Percentiles rank a stretch among this genome's conserved stretches.
These are phyloP conservation scores for Pichia phayaonensis DNA, from an alignment of 805 yeast genomes.

Conservation along the genomic window DNA sequence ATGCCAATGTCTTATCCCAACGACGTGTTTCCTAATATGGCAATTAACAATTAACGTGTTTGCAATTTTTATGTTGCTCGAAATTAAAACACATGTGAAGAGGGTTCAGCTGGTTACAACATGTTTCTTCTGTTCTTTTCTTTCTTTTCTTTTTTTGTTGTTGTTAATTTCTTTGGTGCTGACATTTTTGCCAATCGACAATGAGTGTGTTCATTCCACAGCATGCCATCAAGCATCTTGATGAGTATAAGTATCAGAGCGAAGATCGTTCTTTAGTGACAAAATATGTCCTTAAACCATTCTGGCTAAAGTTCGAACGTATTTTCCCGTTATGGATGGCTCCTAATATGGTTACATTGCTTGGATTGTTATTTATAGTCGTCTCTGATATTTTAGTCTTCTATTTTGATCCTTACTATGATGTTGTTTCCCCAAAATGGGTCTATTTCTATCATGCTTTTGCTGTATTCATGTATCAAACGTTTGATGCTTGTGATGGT, in stretches of 20 bases:
- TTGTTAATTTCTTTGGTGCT: background rate
- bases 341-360: constrained; percentile 81
- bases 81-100: no score
- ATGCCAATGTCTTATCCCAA: no score
- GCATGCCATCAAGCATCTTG: constrained; percentile 7
- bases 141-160: background rate
- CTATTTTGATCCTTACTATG: constrained; percentile 63
- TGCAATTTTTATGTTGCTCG: no score
- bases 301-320: constrained; percentile 67
- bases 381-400: constrained; percentile 57
- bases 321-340: constrained; percentile 85
- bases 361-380: constrained; percentile 68
- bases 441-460: constrained; percentile 68
- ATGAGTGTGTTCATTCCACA: constrained; percentile 14
- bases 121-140: background rate
- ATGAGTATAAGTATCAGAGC: constrained; percentile 42
- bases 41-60: no score
- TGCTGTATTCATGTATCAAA: constrained; percentile 84
- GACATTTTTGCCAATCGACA: background rate
- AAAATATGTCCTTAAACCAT: constrained; percentile 67
- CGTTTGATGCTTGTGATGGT: constrained; percentile 96
- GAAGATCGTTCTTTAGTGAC: constrained; percentile 80
- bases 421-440: constrained; percentile 63
- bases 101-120: background rate
- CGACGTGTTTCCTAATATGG: background rate